These are phyloP conservation scores for Tillandsia fasciculata DNA, from an alignment of 176 grass and related monocot species.

Conservation along the genomic window DNA sequence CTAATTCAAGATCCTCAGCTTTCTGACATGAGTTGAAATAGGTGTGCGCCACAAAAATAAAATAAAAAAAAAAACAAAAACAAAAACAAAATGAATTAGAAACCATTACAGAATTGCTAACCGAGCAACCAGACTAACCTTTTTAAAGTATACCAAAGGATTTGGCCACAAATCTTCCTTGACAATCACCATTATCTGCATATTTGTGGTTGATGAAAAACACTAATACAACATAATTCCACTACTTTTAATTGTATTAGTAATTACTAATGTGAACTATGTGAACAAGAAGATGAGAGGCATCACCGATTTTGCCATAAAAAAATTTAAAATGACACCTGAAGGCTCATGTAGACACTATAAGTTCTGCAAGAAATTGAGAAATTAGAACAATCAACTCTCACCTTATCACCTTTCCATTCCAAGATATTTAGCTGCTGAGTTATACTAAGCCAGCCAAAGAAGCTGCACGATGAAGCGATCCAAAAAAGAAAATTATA, in stretches of 20 bases:
- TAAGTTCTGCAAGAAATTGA: neutral
- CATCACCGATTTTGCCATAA: neutral
- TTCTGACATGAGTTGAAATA: neutral
- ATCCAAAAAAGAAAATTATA: neutral
- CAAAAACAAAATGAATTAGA: neutral
- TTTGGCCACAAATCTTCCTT: constrained; percentile 44
- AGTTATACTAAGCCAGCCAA: constrained; percentile 31
- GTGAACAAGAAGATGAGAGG: neutral
- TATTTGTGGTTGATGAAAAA: neutral
- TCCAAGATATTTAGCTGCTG: constrained; percentile 14
- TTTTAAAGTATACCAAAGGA: constrained; percentile 33
- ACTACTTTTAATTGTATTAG: neutral
- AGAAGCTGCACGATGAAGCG: constrained; percentile 28
- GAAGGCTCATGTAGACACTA: neutral
- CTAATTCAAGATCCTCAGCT: neutral
- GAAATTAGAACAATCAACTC: neutral
- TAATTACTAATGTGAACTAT: neutral
- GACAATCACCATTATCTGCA: constrained; percentile 36
- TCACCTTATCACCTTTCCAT: constrained; percentile 15
- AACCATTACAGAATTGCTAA: neutral
- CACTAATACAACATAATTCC: neutral
- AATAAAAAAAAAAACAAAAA: neutral
- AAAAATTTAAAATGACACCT: neutral
- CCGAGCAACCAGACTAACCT: constrained; percentile 18
- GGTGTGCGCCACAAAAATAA: neutral